Evolutionary conservation across 495 filamentous ascomycete genomes (phyloP).

Genomic region (Penicillium dipodomyicola): DNA sequence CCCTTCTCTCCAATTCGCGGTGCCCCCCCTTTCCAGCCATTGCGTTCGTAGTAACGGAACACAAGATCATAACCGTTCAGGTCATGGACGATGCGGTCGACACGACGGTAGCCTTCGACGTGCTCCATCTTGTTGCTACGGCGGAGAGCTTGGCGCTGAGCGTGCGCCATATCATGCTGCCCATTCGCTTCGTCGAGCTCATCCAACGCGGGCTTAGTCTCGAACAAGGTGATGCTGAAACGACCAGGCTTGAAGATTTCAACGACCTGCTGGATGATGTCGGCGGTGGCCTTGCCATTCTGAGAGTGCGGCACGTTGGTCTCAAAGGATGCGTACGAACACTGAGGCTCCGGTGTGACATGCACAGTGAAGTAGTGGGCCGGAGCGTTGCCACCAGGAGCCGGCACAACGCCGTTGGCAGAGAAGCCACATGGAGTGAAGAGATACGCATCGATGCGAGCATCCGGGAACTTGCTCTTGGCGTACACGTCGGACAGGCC

Average conservation of each 20-base stretch:
- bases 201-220: slow-evolving; percentile 64
- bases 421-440: slow-evolving; percentile 98
- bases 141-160: slow-evolving; percentile 45
- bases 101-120: slow-evolving; percentile 81
- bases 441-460: slow-evolving; percentile 91
- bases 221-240: slow-evolving; percentile 96
- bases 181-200: slow-evolving; percentile 41
- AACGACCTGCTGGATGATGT: slow-evolving; percentile 91
- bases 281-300: slow-evolving; percentile 81
- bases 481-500: slow-evolving; percentile 91
- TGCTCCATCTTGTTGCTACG: slow-evolving; percentile 71
- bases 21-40: slow-evolving; percentile 81
- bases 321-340: slow-evolving; percentile 99
- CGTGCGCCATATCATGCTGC: slow-evolving; percentile 41
- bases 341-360: slow-evolving; percentile 95
- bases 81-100: slow-evolving; percentile 96
- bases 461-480: slow-evolving; percentile 81
- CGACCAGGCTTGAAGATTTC: slow-evolving; percentile 92
- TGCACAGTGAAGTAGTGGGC: slow-evolving; percentile 99
- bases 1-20: slow-evolving; percentile 67
- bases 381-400: slow-evolving; percentile 58
- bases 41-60: slow-evolving; percentile 92
- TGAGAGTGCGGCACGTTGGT: slow-evolving; percentile 95
- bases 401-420: slow-evolving; percentile 93
- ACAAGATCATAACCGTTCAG: slow-evolving; percentile 97